Percentiles rank a stretch among this genome's conserved stretches.
Evolutionary conservation across 805 yeast genomes (phyloP).

Genomic region (Wickerhamiella vanderwaltii): DNA sequence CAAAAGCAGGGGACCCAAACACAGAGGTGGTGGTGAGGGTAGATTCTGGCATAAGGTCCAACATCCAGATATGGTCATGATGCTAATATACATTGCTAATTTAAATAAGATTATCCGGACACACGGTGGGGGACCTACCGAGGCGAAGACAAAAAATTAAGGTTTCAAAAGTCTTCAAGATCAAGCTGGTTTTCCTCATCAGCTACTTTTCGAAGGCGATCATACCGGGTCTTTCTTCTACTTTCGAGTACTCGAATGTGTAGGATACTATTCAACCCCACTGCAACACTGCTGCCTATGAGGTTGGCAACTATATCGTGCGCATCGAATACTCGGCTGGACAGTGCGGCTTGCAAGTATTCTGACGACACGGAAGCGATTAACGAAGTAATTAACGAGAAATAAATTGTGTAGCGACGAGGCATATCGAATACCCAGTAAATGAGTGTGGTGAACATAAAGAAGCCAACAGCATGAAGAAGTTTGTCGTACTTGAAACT

Average conservation of each 20-base stretch:
- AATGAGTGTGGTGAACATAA: constrained; percentile 28
- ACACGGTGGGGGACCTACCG: too few relatives aligned
- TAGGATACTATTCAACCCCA: constrained; percentile 26
- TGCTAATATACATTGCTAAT: too few relatives aligned
- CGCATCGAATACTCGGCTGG: constrained; percentile 28
- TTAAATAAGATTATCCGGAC: too few relatives aligned
- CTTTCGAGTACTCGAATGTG: constrained; percentile 28
- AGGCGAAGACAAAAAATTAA: too few relatives aligned
- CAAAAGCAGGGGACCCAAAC: too few relatives aligned
- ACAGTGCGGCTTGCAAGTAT: constrained; percentile 26
- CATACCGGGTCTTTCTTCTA: constrained; percentile 24
- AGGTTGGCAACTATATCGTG: constrained; percentile 30
- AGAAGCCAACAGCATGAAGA: constrained; percentile 29
- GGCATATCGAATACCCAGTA: constrained; percentile 34
- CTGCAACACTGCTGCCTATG: constrained; percentile 27
- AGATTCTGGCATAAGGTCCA: too few relatives aligned
- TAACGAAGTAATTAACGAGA: constrained; percentile 28
- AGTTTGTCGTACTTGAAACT: constrained; percentile 31
- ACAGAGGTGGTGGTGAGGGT: too few relatives aligned
- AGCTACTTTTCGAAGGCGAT: constrained; percentile 19
- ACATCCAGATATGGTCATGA: too few relatives aligned
- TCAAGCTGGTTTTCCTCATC: constrained; percentile 12
- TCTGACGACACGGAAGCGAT: constrained; percentile 31
- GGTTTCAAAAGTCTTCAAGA: too few relatives aligned
- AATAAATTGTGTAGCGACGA: constrained; percentile 28